Evolutionary conservation across 2,329 filamentous ascomycete species (phyloP), one percentile per base, ranked within the genome.

Genomic region (Fusarium sp.): DNA sequence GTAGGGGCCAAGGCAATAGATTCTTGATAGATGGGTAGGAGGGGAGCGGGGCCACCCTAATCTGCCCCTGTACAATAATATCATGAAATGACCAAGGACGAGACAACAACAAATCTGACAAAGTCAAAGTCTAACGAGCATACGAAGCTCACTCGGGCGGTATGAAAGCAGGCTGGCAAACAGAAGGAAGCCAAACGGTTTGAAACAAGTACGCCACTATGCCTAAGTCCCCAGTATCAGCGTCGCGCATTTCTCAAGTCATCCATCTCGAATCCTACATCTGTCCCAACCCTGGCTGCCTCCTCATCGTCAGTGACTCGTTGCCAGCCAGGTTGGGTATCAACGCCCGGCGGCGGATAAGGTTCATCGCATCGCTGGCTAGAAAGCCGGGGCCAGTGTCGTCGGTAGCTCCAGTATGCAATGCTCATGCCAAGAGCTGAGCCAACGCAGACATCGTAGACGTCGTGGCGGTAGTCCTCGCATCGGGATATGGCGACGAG

Each of bases 391-490:
- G 88, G 89, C 83, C 87, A 91, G 75, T 90, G 89, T 69, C 88
- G 79, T 65, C 88, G 80, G 74, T 91, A 91, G 68, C 86, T 90
- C 83, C 88, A 91, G 74, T 88, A 88, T 3, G 88, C 86, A 29
- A 91, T 79, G 4, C 80, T 77, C 76, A 85, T 85, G 4, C 90
- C 90, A 13, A 92, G 79, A 25, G 86, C 76, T 0, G 86, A 86
- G 0, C 90, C 90, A 6, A 86, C 83, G 55, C 83, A 86, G 11
- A 92, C 89, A 73, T 92, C 90, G 67, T 89, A 91, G 2, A 91
- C 89, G 68, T 92, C 89, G 71, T 92, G 90, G 53, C 90, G 81
- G 74, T 92, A 91, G 77, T 91, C 89, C 77, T 91, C 85, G 69
- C 88, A 90, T 6, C 90, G 83, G 49, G 88, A 90, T 62, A 91